Base-by-base conservation (phyloP, 306 rosid genomes). In the Oxytropis ochrocephala region DNA sequence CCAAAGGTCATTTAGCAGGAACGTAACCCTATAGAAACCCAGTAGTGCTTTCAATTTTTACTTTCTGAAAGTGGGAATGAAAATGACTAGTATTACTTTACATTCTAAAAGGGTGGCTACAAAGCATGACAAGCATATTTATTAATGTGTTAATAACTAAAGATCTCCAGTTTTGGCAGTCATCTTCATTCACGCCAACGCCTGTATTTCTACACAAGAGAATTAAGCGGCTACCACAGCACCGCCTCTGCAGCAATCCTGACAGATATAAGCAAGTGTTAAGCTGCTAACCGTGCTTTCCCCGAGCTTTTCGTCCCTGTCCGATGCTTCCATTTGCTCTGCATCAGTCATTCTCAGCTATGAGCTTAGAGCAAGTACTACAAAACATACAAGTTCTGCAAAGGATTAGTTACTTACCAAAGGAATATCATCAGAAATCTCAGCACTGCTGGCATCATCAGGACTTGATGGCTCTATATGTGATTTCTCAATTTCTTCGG, bases 361-460 rank as follows among this genome's bases (percentile, higher is more conserved):
- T 68, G 41, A 66, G 76, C 30, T 57, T 69, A 62, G 21, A 29
- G 9, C 27, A 49, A 49, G 16, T 19, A 73, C 38, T 11, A 19
- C 12, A 59, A 39, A 49, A 41, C 46, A 14, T 55, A 16, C 4
- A 41, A n/a, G 66, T 8, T 50, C 67, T 32, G 72, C 36, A 75
- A 64, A 74, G 65, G 81, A 8, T 16, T 47, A 53, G 78, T 50
- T 59, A 66, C 52, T 66, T 91, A 94, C 99, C 77, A 94, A 89
- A 81, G 99, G 99, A 81, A 82, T 91, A 11, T 94, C 92, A 13
- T 94, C 99, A 24, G 96, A 84, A 76, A 87, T 81, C 83, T 90
- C 94, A 46, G 70, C 78, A 21, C 16, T 76, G 69, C 54, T 52
- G 59, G 16, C 81, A 39, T 57, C 75, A 30, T 72, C 75, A 41